These are phyloP conservation scores for Turritis glabra DNA, from an alignment of 345 rosid genomes.

Conservation along the genomic window DNA sequence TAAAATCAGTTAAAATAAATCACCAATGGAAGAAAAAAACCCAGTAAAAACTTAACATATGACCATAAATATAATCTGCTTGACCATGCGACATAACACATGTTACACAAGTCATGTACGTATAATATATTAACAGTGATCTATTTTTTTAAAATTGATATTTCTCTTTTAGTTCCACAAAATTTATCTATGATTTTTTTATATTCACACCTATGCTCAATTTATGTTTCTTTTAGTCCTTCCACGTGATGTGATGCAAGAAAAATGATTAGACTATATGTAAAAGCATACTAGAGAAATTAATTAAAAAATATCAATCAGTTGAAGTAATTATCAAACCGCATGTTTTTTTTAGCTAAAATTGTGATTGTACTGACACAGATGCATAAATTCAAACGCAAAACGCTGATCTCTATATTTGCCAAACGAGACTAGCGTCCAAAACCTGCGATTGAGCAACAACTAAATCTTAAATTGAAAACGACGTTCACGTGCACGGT, in stretches of 20 bases:
- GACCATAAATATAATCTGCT: background rate
- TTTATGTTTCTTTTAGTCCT: background rate
- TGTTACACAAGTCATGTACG: background rate
- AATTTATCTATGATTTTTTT: background rate
- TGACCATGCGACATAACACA: background rate
- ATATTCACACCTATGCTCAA: background rate
- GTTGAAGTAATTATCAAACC: slow-evolving; percentile 3
- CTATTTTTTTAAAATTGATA: background rate
- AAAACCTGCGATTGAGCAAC: slow-evolving; percentile 8
- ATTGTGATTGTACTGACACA: background rate
- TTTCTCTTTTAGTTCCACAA: background rate
- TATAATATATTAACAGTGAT: background rate
- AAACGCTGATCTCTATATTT: slow-evolving; percentile 13
- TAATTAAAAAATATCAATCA: background rate
- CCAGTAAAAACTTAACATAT: background rate
- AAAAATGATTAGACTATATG: slow-evolving; percentile 10
- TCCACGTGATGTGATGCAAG: slow-evolving; percentile 11
- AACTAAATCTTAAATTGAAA: background rate
- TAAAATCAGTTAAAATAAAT: background rate
- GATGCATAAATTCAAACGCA: slow-evolving; percentile 20
- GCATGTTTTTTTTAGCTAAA: slow-evolving; percentile 4
- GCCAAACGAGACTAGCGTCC: slow-evolving; percentile 7
- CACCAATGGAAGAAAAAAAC: background rate
- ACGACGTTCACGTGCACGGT: slow-evolving; percentile 37
- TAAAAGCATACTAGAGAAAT: background rate